Base-by-base conservation (phyloP, 192 early-diverging fungal genomes). In the Backusella psychrophila region DNA sequence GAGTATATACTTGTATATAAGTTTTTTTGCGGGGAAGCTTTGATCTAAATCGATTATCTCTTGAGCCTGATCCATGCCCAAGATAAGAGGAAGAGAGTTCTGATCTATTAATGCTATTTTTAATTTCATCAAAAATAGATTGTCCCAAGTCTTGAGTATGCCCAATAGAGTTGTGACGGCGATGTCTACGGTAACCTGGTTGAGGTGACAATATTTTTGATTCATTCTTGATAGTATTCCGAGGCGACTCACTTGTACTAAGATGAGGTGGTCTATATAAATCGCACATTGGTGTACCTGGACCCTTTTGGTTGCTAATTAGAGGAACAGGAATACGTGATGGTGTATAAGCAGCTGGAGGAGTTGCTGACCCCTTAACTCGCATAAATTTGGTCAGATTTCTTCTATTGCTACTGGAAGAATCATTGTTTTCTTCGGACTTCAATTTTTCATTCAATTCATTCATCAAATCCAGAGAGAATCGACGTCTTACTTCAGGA, bases 1-100 rank as follows among this genome's bases (percentile, higher is more conserved):
- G 85, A 12, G 80, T 82, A 52, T 86, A 90, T 6, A 90, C 85
- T 66, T 89, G 83, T 26, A 90, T 87, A 19, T 73, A 80, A 0
- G 89, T 83, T 26, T 85, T 85, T 29, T 75, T 74, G 12, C 81
- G 71, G 9, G 75, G 75, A 0, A 84, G 34, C 34, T 72, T 49
- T n/a, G 74, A 77, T 23, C 78, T 66, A 23, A 79, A 79, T 38
- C 46, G 33, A 44, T 44, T 65, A 11, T 53, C 52, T 8, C 31
- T 33, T 3, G 53, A 33, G 17, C 0, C 17, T 46, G 44, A 26
- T 46, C 35, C 68, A 3, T 44, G 70, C 6, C 70, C 39, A 31
- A 72, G 21, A 72, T 72, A 63, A 11, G 56, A 63, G 12, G 56
- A 26, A 14, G 56, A 63, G 12, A 63, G 56, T 4, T 63, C 56